A percentile compares a stretch with the other conserved stretches of the same genome.
Conservation (phyloP, 768 basidiomycete genomes). For the Galerina marginata region DNA sequence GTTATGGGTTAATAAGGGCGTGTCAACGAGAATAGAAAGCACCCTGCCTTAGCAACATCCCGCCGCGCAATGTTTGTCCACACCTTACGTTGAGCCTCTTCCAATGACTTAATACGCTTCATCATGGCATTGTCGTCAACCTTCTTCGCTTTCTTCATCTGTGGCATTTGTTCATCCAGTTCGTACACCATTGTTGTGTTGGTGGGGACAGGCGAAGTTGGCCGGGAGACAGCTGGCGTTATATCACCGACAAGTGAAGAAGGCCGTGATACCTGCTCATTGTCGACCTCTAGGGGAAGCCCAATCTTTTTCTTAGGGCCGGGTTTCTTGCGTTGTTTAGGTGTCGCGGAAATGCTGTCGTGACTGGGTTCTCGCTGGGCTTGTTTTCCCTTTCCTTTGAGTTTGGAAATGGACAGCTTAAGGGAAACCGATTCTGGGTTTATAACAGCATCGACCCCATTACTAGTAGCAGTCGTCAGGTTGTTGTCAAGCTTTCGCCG, state of each 20-base stretch:
- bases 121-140: slow-evolving; percentile 73
- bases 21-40: slow-evolving; percentile 4
- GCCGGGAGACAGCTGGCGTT: slow-evolving; percentile 73
- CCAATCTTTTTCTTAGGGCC: slow-evolving; percentile 63
- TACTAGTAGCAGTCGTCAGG: slow-evolving; percentile 37
- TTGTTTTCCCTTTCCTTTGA: slow-evolving; percentile 58
- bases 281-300: slow-evolving; percentile 56
- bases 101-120: slow-evolving; percentile 77
- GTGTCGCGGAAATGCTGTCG: slow-evolving; percentile 60
- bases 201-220: slow-evolving; percentile 65
- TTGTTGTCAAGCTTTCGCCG: slow-evolving; percentile 63
- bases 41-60: slow-evolving; percentile 79
- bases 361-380: slow-evolving; percentile 58
- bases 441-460: slow-evolving; percentile 53
- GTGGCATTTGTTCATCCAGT: slow-evolving; percentile 70
- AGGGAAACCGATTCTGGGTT: slow-evolving; percentile 43
- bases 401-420: slow-evolving; percentile 48
- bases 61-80: slow-evolving; percentile 88
- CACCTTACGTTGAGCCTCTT: slow-evolving; percentile 86
- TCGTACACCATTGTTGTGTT: slow-evolving; percentile 71
- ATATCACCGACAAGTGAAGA: slow-evolving; percentile 70
- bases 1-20: neutral
- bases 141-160: slow-evolving; percentile 78
- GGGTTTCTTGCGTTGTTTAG: slow-evolving; percentile 62
- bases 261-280: slow-evolving; percentile 53